Base-by-base conservation (phyloP, 345 rosid species). In the Sonneratia caseolaris region DNA sequence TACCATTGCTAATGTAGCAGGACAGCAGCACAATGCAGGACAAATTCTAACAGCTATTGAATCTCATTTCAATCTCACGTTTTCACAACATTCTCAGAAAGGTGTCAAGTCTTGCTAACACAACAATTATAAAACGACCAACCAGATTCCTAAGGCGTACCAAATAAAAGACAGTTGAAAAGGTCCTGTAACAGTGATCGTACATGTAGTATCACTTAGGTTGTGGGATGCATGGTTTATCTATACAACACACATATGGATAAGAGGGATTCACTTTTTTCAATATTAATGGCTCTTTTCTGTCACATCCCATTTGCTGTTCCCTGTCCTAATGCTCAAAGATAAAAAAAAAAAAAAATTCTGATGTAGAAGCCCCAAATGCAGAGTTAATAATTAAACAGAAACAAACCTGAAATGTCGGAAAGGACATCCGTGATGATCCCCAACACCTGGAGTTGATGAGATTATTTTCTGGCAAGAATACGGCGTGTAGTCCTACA, bases 401-500 rank as follows among this genome's bases (percentile, higher is more conserved):
- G 64, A 62, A 72, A 74, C 68, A 78, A 59, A 92, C 97, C 99
- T 92, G 82, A 95, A 92, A 84, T 92, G 96, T 73, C 97, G 86
- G 77, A 85, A 95, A 47, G 99, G 99, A 71, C 97, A 95, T 69
- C 99, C 97, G 70, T 90, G 97, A 79, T 95, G 91, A 78, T 92
- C 97, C 32, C 99, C 97, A 49, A 78, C 85, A 16, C 92, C 87
- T 79, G 98, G 98, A 70, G 90, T 88, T 62, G 81, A 83, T 40
- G 87, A 83, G 68, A 92, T 92, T 71, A 87, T 80, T 77, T 89
- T 95, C 76, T 88, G 96, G 84, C 97, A 95, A 73, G 96, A 87
- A 85, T 85, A 92, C 76, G 99, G 97, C 49, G 96, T 90, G 78
- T 92, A 92, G 82, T 95, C 99, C 99, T 92, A 90, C 79, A 83